A percentile compares a stretch with the other conserved stretches of the same genome.
Evolutionary conservation across 805 yeast species (phyloP).

Genomic region (Hyphopichia homilentoma): DNA sequence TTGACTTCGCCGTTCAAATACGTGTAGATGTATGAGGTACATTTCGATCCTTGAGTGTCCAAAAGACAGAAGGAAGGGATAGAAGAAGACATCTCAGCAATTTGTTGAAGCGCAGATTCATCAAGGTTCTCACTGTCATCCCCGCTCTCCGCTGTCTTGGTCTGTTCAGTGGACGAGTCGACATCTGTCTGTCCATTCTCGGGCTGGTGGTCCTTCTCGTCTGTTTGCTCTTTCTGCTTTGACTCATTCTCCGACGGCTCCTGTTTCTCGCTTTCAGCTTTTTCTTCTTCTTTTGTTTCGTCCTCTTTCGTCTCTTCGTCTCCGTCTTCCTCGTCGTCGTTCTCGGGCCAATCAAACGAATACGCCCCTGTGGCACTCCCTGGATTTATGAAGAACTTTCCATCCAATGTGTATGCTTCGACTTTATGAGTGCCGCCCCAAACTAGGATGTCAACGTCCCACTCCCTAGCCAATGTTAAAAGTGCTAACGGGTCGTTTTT

Average conservation of each 20-base stretch:
- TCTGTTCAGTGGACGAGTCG: slow-evolving; percentile 5
- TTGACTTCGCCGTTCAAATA: slow-evolving; percentile 77
- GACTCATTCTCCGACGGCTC: slow-evolving; percentile 21
- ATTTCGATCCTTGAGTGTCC: slow-evolving; percentile 75
- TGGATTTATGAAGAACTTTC: slow-evolving; percentile 91
- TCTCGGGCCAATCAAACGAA: slow-evolving; percentile 57
- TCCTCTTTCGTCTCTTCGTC: slow-evolving; percentile 24
- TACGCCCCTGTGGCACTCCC: slow-evolving; percentile 96
- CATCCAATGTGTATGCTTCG: slow-evolving; percentile 90
- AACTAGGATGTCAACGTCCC: slow-evolving; percentile 85
- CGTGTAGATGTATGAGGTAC: slow-evolving; percentile 84
- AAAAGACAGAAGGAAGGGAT: slow-evolving; percentile 85
- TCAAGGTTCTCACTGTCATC: slow-evolving; percentile 9
- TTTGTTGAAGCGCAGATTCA: slow-evolving; percentile 16
- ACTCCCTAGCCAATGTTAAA: slow-evolving; percentile 76
- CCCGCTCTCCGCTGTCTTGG: slow-evolving; percentile 4
- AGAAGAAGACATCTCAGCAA: slow-evolving; percentile 20
- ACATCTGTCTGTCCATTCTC: slow-evolving; percentile 9
- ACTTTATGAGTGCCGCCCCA: slow-evolving; percentile 94
- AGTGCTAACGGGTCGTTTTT: slow-evolving; percentile 82
- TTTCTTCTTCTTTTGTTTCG: slow-evolving; percentile 25
- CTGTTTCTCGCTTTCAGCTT: slow-evolving; percentile 16
- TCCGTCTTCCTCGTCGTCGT: slow-evolving; percentile 44
- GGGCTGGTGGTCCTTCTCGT: slow-evolving; percentile 13
- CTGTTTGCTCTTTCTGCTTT: slow-evolving; percentile 17